Evolutionary conservation across 768 basidiomycete species (phyloP).

Genomic region (Lactarius indigo): DNA sequence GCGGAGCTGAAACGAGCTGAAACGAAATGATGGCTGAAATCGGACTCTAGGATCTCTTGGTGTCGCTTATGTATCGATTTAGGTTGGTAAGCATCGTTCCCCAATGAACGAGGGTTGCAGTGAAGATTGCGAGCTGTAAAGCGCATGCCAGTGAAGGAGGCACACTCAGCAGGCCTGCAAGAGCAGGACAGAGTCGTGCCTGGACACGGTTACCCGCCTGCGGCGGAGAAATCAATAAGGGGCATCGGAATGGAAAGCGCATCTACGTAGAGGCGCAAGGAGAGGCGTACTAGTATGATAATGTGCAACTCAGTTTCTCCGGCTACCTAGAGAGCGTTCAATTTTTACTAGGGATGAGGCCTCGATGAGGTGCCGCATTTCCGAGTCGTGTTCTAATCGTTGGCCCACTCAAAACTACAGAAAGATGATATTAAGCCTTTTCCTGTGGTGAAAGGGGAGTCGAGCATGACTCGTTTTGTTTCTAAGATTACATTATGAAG

Average conservation of each 20-base stretch:
- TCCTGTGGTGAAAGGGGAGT: too few relatives aligned
- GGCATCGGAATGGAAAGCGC: neutral
- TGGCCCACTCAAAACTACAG: too few relatives aligned
- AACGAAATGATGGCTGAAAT: neutral
- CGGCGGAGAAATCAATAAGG: conserved; percentile 9
- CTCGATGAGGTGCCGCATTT: too few relatives aligned
- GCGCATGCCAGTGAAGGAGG: neutral
- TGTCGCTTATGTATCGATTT: too few relatives aligned
- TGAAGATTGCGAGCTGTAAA: neutral
- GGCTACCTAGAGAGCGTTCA: too few relatives aligned
- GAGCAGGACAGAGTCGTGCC: neutral
- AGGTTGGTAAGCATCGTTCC: neutral
- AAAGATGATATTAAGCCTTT: too few relatives aligned
- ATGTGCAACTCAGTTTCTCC: too few relatives aligned
- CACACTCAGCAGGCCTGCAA: neutral
- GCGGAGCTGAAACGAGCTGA: neutral
- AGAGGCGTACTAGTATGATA: too few relatives aligned
- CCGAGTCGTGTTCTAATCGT: too few relatives aligned
- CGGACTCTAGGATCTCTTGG: neutral
- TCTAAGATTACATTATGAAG: too few relatives aligned
- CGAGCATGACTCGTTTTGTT: too few relatives aligned
- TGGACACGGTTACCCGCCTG: neutral
- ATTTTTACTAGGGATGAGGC: too few relatives aligned
- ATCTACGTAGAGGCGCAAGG: neutral
- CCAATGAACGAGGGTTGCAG: neutral